Conservation (phyloP, 2,329 filamentous ascomycete genomes). For the Juglanconis sp. region DNA sequence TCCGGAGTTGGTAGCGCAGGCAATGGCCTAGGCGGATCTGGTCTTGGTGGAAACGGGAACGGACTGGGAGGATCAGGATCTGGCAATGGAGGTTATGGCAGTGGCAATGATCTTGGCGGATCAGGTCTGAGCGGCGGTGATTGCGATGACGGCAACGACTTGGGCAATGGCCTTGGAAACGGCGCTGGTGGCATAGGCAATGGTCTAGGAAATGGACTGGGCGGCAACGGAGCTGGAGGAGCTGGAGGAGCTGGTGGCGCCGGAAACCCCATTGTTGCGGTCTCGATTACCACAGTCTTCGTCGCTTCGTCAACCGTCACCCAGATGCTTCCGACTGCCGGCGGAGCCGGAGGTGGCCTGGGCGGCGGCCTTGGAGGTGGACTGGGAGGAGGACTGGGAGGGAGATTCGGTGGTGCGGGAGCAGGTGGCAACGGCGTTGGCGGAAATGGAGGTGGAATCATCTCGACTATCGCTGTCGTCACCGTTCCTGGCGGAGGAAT, state of each 20-base stretch:
- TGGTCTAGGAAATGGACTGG: not conserved
- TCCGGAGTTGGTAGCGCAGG: conserved; percentile 6
- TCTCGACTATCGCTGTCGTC: conserved; percentile 17
- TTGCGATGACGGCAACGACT: not conserved
- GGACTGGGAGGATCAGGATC: conserved; percentile 3
- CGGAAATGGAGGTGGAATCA: conserved; percentile 10
- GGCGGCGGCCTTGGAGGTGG: not conserved
- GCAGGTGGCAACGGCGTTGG: conserved; percentile 1
- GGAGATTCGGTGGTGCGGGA: conserved; percentile 1
- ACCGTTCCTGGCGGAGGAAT: conserved; percentile 14
- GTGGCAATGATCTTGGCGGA: conserved; percentile 3
- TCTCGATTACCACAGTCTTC: conserved; percentile 4
- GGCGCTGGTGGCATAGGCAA: conserved; percentile 1
- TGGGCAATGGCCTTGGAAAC: conserved; percentile 1
- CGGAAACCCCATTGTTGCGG: not conserved
- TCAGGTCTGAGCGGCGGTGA: not conserved
- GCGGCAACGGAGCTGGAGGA: conserved; percentile 3
- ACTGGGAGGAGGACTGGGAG: not conserved
- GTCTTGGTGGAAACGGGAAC: conserved; percentile 1
- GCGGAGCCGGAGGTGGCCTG: not conserved
- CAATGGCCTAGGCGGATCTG: conserved; percentile 8
- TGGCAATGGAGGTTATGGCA: not conserved
- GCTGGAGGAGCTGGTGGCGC: not conserved
- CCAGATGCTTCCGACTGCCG: not conserved
- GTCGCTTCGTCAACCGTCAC: conserved; percentile 4